Evolutionary conservation across 2,329 filamentous ascomycete genomes (phyloP).

Genomic region (Colletotrichum sp.): DNA sequence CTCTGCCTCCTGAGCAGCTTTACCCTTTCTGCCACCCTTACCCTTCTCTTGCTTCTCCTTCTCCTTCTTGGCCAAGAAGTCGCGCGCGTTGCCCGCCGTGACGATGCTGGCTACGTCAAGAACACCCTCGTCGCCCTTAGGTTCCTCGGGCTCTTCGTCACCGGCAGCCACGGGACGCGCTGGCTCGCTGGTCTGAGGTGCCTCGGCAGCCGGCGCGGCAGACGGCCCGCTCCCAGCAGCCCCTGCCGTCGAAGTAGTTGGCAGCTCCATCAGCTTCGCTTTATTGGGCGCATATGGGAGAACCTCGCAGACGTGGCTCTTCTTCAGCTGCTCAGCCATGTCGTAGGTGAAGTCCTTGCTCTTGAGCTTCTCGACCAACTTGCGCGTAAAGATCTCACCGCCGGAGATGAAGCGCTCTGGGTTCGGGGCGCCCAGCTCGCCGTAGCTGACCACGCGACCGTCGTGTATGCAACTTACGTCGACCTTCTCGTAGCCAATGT

Average conservation of each 20-base stretch:
- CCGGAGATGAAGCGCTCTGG: conserved; percentile 66
- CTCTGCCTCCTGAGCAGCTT: conserved; percentile 63
- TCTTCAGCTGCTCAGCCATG: conserved; percentile 75
- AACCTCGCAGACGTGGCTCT: conserved; percentile 70
- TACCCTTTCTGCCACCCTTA: conserved; percentile 57
- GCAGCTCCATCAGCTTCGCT: conserved; percentile 54
- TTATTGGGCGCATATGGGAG: conserved; percentile 58
- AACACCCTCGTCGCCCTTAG: conserved; percentile 65
- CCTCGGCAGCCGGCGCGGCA: conserved; percentile 36
- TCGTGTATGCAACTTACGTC: conserved; percentile 92
- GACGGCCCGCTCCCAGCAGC: background rate
- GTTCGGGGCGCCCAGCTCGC: conserved; percentile 63
- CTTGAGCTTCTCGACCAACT: conserved; percentile 70
- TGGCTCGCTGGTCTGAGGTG: conserved; percentile 36
- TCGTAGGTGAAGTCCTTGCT: conserved; percentile 64
- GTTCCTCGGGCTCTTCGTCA: conserved; percentile 40
- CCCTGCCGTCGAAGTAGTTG: conserved; percentile 34
- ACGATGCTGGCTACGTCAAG: conserved; percentile 87
- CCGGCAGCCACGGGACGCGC: conserved; percentile 22
- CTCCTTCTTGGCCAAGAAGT: conserved; percentile 84
- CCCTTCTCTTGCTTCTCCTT: conserved; percentile 72
- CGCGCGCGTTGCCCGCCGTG: conserved; percentile 79
- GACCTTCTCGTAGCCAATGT: conserved; percentile 91
- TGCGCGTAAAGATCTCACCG: conserved; percentile 84
- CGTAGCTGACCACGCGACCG: conserved; percentile 74